Evolutionary conservation across 1,284 basidiomycete species (phyloP), one percentile per base, ranked within the genome.

Genomic region (Laetiporus sulphureus): DNA sequence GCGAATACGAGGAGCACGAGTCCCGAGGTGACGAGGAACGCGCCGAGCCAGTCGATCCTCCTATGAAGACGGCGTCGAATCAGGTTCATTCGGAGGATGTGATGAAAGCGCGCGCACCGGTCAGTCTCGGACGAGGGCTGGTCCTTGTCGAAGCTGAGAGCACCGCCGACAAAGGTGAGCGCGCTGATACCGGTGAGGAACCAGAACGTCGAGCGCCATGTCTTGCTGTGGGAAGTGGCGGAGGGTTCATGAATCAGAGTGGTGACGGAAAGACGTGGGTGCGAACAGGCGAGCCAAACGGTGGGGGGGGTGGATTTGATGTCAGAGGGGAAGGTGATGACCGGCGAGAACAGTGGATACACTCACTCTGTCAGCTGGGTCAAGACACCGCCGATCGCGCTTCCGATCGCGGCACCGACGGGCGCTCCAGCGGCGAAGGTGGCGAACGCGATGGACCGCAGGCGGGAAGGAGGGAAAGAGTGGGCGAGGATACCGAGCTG

Each of bases 41-140:
- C 85, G 4, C 92, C 91, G 16, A 89, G 55, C 86, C 88, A 93
- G 56, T 96, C 91, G 0, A 95, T 69, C 0, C 84, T 70, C 19
- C 64, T 64, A n/a, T n/a, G n/a, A n/a, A n/a, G n/a, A n/a, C n/a
- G n/a, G 50, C 11, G 5, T 4, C 21, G 1, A 4, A 3, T 22
- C 13, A 27, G 10, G 8, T 4, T 33, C 7, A 3, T 3, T 12
- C 10, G 31, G 7, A 13, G 7, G 16, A 11, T 11, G 1, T 16
- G 4, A 18, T 12, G 16, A n/a, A 5, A 6, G 10, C 21, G 7
- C 3, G 21, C 54, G n/a, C 32, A 52, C 52, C 46, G 41, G 32
- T 88, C 82, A 0, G 32, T 40, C 44, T 76, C 74, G 4, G 57
- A 50, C 0, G 71, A 72, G 1, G 66, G 65, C 3, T 56, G 16